Evolutionary conservation across 1,284 basidiomycete genomes (phyloP).

Genomic region (Phellopilus nigrolimitatus): DNA sequence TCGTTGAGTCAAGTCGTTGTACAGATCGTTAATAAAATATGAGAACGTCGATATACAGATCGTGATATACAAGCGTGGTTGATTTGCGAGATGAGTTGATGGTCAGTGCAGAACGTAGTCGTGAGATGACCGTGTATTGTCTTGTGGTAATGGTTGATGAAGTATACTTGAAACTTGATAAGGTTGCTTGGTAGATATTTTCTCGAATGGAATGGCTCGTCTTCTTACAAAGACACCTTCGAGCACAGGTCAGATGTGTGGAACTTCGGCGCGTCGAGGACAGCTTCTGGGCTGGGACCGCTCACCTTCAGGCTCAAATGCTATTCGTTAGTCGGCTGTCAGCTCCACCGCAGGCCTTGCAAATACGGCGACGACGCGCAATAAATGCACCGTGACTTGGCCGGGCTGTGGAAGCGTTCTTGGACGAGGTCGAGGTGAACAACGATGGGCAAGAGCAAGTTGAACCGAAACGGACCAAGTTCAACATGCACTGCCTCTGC

Average conservation of each 20-base stretch:
- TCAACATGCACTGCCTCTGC: too few species aligned
- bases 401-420: not conserved
- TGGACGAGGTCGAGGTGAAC: not conserved
- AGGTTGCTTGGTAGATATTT: conserved; percentile 5
- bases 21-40: conserved; percentile 1
- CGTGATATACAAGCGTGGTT: conserved; percentile 10
- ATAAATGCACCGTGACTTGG: not conserved
- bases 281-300: too few species aligned
- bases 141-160: too few species aligned
- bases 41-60: conserved; percentile 4
- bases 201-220: conserved; percentile 12
- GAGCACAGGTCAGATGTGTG: not conserved
- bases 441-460: not conserved
- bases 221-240: conserved; percentile 4
- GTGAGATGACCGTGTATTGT: conserved; percentile 17
- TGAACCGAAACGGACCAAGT: too few species aligned
- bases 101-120: conserved; percentile 16
- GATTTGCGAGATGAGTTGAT: conserved; percentile 9
- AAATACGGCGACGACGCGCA: not conserved
- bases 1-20: conserved; percentile 4
- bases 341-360: not conserved
- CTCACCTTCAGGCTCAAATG: too few species aligned
- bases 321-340: too few species aligned
- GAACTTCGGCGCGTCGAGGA: not conserved
- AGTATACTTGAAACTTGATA: conserved; percentile 1